Evolutionary conservation across 495 filamentous ascomycete species (phyloP).

Genomic region (Hypoxylon perforatum): DNA sequence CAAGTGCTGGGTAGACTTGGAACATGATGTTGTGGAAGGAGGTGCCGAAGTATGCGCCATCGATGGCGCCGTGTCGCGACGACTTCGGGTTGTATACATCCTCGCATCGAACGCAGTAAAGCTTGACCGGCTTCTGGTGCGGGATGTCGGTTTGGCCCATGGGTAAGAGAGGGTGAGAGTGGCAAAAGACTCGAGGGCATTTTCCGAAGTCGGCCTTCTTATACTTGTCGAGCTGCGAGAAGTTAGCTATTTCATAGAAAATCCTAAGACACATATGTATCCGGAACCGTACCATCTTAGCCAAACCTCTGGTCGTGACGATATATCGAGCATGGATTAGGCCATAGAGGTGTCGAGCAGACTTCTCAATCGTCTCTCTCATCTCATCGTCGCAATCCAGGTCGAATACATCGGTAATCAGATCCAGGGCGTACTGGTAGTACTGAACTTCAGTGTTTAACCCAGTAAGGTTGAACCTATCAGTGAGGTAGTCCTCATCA

Average conservation of each 20-base stretch:
- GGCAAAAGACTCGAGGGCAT: conserved; percentile 94
- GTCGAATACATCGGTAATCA: conserved; percentile 99
- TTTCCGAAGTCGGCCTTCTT: conserved; percentile 98
- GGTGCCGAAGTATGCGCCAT: conserved; percentile 97
- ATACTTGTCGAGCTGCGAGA: conserved; percentile 89
- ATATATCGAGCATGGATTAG: conserved; percentile 97
- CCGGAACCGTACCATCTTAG: conserved; percentile 87
- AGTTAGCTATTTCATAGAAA: background rate
- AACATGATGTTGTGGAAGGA: conserved; percentile 99
- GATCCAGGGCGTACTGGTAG: conserved; percentile 97
- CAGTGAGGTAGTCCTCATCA: conserved; percentile 97
- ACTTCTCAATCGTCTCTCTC: conserved; percentile 97
- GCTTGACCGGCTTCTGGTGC: conserved; percentile 86
- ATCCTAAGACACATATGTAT: background rate
- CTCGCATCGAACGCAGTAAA: conserved; percentile 97
- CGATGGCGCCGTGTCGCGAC: conserved; percentile 91
- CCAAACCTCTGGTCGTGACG: conserved; percentile 90
- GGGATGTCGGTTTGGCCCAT: conserved; percentile 92
- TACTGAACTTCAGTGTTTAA: conserved; percentile 97
- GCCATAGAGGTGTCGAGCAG: conserved; percentile 94
- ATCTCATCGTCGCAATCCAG: conserved; percentile 98
- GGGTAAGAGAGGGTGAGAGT: conserved; percentile 89
- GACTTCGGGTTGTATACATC: conserved; percentile 99
- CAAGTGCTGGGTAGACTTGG: conserved; percentile 92
- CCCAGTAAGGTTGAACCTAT: conserved; percentile 97